Evolutionary conservation across 169 alveolate genomes (phyloP).

Genomic region (Cryptosporidium sp.): DNA sequence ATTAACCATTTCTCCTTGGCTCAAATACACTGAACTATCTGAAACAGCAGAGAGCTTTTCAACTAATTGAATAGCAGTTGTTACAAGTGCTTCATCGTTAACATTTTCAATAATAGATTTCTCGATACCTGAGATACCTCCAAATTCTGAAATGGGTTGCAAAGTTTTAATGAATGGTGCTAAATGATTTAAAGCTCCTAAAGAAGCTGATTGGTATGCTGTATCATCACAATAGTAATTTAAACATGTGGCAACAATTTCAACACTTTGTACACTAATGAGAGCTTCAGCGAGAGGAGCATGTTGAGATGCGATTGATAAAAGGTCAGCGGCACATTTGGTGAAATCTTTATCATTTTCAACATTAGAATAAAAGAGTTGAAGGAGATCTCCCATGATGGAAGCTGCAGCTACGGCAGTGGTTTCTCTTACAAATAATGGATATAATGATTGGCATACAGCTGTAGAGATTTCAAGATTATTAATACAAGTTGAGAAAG

Average conservation of each 20-base stretch:
- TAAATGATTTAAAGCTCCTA: conserved; percentile 86
- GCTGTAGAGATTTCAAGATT: conserved; percentile 86
- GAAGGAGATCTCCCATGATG: conserved; percentile 63
- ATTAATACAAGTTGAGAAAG: conserved; percentile 86
- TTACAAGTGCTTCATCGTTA: conserved; percentile 82
- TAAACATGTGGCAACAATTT: conserved; percentile 89
- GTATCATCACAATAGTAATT: conserved; percentile 88
- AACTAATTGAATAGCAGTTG: conserved; percentile 86
- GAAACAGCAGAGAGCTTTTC: conserved; percentile 85
- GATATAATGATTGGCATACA: conserved; percentile 87
- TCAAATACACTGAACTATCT: conserved; percentile 85
- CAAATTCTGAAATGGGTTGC: conserved; percentile 88
- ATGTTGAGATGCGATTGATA: conserved; percentile 88
- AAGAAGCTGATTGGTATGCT: conserved; percentile 85
- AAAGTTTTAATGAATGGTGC: conserved; percentile 85
- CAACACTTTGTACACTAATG: conserved; percentile 88
- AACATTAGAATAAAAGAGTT: conserved; percentile 55
- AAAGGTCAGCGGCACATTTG: conserved; percentile 69
- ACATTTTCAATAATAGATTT: conserved; percentile 84
- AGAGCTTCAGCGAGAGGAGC: conserved; percentile 88
- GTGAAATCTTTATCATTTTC: conserved; percentile 71
- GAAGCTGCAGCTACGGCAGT: conserved; percentile 70
- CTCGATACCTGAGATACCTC: conserved; percentile 90
- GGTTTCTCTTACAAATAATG: conserved; percentile 77
- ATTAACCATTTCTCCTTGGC: conserved; percentile 85